Percentiles rank a stretch among this genome's conserved stretches.
These are phyloP conservation scores for Stropharia rugosoannulata DNA, from an alignment of 768 basidiomycete genomes.

Conservation along the genomic window DNA sequence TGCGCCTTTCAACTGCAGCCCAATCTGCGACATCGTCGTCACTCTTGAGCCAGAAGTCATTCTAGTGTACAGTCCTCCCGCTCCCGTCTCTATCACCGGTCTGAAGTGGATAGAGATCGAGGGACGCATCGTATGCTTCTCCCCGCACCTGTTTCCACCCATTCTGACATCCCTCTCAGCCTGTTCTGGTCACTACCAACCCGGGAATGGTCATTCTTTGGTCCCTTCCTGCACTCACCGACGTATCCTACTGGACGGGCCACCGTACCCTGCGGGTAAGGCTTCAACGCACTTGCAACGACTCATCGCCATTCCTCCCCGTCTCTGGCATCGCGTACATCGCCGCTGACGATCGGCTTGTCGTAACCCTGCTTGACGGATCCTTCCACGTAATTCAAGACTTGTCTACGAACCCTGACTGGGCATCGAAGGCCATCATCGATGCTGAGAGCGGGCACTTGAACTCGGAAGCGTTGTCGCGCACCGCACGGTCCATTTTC, in stretches of 20 bases:
- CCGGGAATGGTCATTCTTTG: slow-evolving; percentile 63
- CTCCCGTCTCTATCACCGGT: slow-evolving; percentile 47
- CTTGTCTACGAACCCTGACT: slow-evolving; percentile 46
- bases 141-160: neutral
- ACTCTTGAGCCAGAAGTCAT: slow-evolving; percentile 26
- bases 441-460: slow-evolving; percentile 17
- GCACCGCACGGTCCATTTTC: slow-evolving; percentile 50
- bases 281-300: slow-evolving; percentile 49
- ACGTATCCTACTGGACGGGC: slow-evolving; percentile 45
- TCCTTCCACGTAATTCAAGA: slow-evolving; percentile 62
- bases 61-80: slow-evolving; percentile 29
- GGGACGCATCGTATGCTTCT: slow-evolving; percentile 34
- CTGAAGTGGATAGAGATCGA: slow-evolving; percentile 54
- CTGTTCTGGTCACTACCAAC: slow-evolving; percentile 56
- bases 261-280: slow-evolving; percentile 39
- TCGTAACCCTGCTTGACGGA: slow-evolving; percentile 68
- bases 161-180: slow-evolving; percentile 32
- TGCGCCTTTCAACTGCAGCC: slow-evolving; percentile 25
- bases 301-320: slow-evolving; percentile 59
- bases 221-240: slow-evolving; percentile 31
- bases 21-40: slow-evolving; percentile 33
- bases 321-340: slow-evolving; percentile 62
- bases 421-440: slow-evolving; percentile 19
- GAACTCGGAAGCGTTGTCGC: slow-evolving; percentile 45
- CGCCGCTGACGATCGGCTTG: slow-evolving; percentile 44